phyloP scores from a whole-genome alignment of 1,284 basidiomycete species.

The Pseudozyma tsukubaensis region DNA sequence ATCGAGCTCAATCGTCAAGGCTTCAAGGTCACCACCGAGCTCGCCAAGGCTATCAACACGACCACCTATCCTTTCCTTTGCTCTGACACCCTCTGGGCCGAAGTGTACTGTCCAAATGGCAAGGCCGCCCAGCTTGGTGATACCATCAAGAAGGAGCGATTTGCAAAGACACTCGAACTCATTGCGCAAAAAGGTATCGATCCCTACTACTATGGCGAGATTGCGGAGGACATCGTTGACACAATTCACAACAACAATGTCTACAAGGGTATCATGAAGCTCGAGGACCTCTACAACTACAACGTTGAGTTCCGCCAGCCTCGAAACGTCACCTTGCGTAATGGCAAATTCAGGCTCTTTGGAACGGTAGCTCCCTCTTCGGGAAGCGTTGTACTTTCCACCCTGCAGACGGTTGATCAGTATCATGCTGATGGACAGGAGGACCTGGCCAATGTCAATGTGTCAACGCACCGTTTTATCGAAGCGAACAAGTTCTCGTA shows the following conservation, averaged over 20 bases:
- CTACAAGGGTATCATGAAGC: constrained; percentile 62
- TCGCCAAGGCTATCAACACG: constrained; percentile 53
- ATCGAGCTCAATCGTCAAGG: constrained; percentile 63
- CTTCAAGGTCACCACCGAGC: constrained; percentile 61
- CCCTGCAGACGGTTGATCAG: constrained; percentile 63
- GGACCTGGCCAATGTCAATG: constrained; percentile 36
- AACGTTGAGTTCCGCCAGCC: constrained; percentile 41
- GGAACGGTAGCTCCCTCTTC: constrained; percentile 65
- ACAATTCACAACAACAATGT: constrained; percentile 56
- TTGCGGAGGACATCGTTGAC: constrained; percentile 55
- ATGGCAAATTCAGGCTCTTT: constrained; percentile 53
- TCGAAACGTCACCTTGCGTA: constrained; percentile 46
- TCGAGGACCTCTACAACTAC: constrained; percentile 58
- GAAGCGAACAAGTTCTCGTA: constrained; percentile 70
- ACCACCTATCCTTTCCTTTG: constrained; percentile 54
- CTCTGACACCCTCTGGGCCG: constrained; percentile 59
- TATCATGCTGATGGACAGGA: constrained; percentile 41
- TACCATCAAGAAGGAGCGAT: constrained; percentile 44
- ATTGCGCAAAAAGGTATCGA: constrained; percentile 53
- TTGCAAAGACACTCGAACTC: constrained; percentile 55
- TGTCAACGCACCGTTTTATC: constrained; percentile 69
- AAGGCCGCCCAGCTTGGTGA: constrained; percentile 56
- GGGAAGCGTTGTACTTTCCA: constrained; percentile 66
- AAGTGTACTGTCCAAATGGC: constrained; percentile 62
- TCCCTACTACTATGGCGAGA: constrained; percentile 59